Evolutionary conservation across 2,329 filamentous ascomycete species (phyloP).

Genomic region (Ceratocystis huliohia): DNA sequence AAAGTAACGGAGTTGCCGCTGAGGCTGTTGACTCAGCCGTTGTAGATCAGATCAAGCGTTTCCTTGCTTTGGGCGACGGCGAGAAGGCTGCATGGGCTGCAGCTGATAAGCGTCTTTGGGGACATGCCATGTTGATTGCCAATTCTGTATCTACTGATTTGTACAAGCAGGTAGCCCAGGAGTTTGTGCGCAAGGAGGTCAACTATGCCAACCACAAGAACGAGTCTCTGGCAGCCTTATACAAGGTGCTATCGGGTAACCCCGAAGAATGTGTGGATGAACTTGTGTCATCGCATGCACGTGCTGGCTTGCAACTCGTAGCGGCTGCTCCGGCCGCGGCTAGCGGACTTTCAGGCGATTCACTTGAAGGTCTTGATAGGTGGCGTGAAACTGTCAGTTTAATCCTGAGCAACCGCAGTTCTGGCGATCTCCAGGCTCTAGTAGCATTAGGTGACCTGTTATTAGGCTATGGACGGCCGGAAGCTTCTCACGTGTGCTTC

Average conservation of each 20-base stretch:
- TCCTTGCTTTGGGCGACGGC: slow-evolving; percentile 66
- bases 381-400: slow-evolving; percentile 86
- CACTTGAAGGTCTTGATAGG: slow-evolving; percentile 73
- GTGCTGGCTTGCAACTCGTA: slow-evolving; percentile 83
- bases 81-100: slow-evolving; percentile 90
- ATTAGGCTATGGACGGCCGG: slow-evolving; percentile 70
- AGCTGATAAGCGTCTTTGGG: slow-evolving; percentile 88
- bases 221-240: slow-evolving; percentile 79
- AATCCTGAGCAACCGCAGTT: slow-evolving; percentile 75
- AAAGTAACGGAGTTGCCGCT: slow-evolving; percentile 32
- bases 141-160: slow-evolving; percentile 63
- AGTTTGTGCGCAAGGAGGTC: slow-evolving; percentile 91
- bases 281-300: slow-evolving; percentile 80
- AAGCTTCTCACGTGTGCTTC: slow-evolving; percentile 90
- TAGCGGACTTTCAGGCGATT: slow-evolving; percentile 47
- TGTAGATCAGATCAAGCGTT: slow-evolving; percentile 58
- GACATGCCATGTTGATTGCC: slow-evolving; percentile 85
- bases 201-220: slow-evolving; percentile 68
- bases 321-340: slow-evolving; percentile 51
- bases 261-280: slow-evolving; percentile 91
- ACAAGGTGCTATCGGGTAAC: slow-evolving; percentile 89
- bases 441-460: slow-evolving; percentile 71
- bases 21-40: slow-evolving; percentile 59
- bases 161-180: slow-evolving; percentile 87
- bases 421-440: slow-evolving; percentile 60